Base-by-base conservation (phyloP, 306 rosid genomes). In the Corylus americana region DNA sequence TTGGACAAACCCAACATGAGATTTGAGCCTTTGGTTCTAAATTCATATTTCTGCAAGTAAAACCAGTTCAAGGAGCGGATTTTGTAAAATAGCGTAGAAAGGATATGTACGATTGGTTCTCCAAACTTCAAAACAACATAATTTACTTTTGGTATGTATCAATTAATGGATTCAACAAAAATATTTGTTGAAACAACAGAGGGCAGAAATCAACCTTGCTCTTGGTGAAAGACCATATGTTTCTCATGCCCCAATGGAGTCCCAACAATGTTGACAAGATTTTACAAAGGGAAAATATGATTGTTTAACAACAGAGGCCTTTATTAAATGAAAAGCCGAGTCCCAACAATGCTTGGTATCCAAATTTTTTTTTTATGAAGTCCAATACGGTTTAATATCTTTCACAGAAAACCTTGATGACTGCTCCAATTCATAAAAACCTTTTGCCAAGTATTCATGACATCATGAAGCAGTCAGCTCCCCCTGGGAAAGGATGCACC, bases 401-500 rank as follows among this genome's bases (percentile, higher is more conserved):
- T 61, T 67, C 42, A 18, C 5, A 3, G 25, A 66, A 3, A 9
- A 67, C 3, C n/a, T 5, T 67, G 72, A 9, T 39, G 69, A 54
- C 8, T 71, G 22, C 72, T 57, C 81, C 63, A 70, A 10, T 49
- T 49, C 61, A 73, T 57, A 44, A 17, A 29, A 27, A 10, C 5
- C 45, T n/a, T 9, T 50, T 62, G 8, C 62, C 54, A 64, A 11
- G 44, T 64, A 62, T 79, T 59, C 9, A 71, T 22, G 49, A 61
- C 53, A 47, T 83, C 49, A 61, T 57, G 78, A 79, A 75, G 61
- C 79, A 61, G 85, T 82, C 82, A 67, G 22, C 68, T 82, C 79
- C 75, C 66, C 74, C 78, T 84, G 91, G n/a, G 88, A 83, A 76
- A 94, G 81, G 71, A 94, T 87, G 66, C 86, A 88, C 84, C 97